These are phyloP conservation scores for Hypoxylon rickii DNA, from an alignment of 495 filamentous ascomycete genomes.

Conservation along the genomic window DNA sequence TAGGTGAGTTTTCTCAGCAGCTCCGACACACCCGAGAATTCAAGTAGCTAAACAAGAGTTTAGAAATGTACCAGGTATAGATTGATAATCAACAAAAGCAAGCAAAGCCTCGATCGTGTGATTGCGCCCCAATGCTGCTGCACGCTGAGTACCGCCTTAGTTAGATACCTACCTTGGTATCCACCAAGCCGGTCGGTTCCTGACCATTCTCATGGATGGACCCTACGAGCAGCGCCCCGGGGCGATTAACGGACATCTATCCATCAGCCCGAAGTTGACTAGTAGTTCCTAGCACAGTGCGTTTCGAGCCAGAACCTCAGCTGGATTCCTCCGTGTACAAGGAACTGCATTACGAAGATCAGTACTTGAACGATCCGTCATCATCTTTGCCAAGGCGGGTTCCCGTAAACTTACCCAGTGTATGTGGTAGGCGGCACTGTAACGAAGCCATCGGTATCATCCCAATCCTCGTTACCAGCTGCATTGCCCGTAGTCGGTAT, in stretches of 20 bases:
- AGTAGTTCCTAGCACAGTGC: background rate
- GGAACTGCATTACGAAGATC: constrained; percentile 14
- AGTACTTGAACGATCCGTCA: background rate
- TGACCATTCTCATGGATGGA: background rate
- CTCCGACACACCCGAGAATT: background rate
- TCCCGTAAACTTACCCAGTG: constrained; percentile 40
- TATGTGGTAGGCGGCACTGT: constrained; percentile 48
- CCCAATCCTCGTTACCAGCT: constrained; percentile 67
- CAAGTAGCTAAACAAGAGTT: background rate
- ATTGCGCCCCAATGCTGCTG: background rate
- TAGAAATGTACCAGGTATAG: background rate
- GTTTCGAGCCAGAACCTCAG: background rate
- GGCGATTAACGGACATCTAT: too few relatives aligned
- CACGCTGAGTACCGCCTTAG: too few relatives aligned
- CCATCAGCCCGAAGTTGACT: background rate
- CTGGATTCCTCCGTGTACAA: constrained; percentile 15
- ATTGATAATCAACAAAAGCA: background rate
- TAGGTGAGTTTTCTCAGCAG: background rate
- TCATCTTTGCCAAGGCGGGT: background rate
- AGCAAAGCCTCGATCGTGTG: background rate
- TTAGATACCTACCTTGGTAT: background rate
- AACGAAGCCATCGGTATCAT: constrained; percentile 61
- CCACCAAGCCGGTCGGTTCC: background rate
- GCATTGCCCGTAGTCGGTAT: constrained; percentile 70
- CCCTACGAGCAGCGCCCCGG: background rate